Evolutionary conservation across 2,329 filamentous ascomycete genomes (phyloP).

Genomic region (Venturia oleaginea): DNA sequence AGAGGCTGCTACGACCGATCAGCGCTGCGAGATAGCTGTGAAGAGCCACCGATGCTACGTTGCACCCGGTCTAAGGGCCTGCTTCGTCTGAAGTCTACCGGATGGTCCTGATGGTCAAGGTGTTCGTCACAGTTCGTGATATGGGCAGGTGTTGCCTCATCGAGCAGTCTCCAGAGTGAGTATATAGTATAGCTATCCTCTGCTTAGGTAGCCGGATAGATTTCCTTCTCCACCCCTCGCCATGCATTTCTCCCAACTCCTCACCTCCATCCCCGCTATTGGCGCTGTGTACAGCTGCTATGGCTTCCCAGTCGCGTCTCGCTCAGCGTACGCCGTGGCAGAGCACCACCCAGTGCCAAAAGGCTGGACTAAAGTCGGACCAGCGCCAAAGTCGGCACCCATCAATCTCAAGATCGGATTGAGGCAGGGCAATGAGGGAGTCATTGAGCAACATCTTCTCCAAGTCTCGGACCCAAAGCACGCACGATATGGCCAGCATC

Average conservation of each 20-base stretch:
- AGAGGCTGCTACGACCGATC: not conserved
- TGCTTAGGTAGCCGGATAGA: not conserved
- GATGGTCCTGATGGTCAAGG: not conserved
- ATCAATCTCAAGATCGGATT: slow-evolving; percentile 50
- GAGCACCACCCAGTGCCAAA: slow-evolving; percentile 45
- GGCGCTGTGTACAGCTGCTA: not conserved
- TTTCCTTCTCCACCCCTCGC: not conserved
- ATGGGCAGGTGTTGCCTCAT: not conserved
- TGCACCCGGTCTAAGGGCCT: not conserved
- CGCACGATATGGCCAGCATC: slow-evolving; percentile 50
- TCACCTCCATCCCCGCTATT: not conserved
- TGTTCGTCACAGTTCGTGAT: not conserved
- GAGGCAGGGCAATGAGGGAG: slow-evolving; percentile 43
- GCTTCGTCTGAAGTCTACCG: not conserved
- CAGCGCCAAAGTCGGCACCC: slow-evolving; percentile 38
- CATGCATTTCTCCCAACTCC: not conserved
- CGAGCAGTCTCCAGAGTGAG: not conserved
- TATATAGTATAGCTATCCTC: not conserved
- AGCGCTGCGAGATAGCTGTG: not conserved
- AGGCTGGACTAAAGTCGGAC: slow-evolving; percentile 40
- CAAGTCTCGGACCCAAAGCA: slow-evolving; percentile 52
- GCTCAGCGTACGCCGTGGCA: slow-evolving; percentile 42
- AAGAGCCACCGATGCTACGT: not conserved
- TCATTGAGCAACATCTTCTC: slow-evolving; percentile 50
- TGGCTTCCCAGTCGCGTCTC: slow-evolving; percentile 12